Percentiles rank a stretch among this genome's conserved stretches.
Conservation (phyloP, 2,329 filamentous ascomycete genomes). For the Aspergillus sp. region DNA sequence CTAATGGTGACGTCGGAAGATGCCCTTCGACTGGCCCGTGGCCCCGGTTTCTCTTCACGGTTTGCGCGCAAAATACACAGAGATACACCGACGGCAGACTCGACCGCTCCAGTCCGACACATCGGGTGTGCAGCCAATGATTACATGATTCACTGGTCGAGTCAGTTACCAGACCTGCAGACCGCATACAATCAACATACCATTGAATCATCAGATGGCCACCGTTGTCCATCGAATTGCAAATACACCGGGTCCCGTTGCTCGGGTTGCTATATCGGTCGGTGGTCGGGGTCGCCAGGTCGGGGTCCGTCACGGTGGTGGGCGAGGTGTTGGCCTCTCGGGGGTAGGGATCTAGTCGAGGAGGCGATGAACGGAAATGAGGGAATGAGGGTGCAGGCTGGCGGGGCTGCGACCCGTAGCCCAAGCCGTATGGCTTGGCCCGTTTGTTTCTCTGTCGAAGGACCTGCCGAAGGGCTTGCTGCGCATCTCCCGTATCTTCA, state of each 20-base stretch:
- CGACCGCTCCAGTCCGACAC: slow-evolving; percentile 45
- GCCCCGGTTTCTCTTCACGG: slow-evolving; percentile 28
- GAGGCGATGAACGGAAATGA: slow-evolving; percentile 37
- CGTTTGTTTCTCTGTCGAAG: slow-evolving; percentile 26
- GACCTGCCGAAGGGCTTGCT: slow-evolving; percentile 39
- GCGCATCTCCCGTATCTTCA: slow-evolving; percentile 33
- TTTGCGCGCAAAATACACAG: slow-evolving; percentile 43
- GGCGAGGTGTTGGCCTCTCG: slow-evolving; percentile 39
- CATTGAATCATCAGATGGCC: slow-evolving; percentile 53
- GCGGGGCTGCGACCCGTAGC: slow-evolving; percentile 20
- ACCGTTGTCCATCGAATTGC: slow-evolving; percentile 45
- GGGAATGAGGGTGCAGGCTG: slow-evolving; percentile 24
- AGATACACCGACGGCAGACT: slow-evolving; percentile 41
- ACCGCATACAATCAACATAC: slow-evolving; percentile 21
- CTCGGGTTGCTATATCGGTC: slow-evolving; percentile 44
- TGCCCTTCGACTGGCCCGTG: slow-evolving; percentile 25
- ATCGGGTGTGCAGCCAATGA: slow-evolving; percentile 54
- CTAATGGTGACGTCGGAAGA: slow-evolving; percentile 31
- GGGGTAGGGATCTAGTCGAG: slow-evolving; percentile 29
- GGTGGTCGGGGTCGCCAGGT: slow-evolving; percentile 44
- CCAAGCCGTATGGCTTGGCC: slow-evolving; percentile 17
- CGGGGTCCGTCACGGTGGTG: slow-evolving; percentile 42
- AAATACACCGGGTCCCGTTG: slow-evolving; percentile 49
- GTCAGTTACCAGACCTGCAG: slow-evolving; percentile 3
- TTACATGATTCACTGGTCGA: slow-evolving; percentile 47